Base-by-base conservation (phyloP, 2,329 filamentous ascomycete genomes). In the Emergomyces africanus region DNA sequence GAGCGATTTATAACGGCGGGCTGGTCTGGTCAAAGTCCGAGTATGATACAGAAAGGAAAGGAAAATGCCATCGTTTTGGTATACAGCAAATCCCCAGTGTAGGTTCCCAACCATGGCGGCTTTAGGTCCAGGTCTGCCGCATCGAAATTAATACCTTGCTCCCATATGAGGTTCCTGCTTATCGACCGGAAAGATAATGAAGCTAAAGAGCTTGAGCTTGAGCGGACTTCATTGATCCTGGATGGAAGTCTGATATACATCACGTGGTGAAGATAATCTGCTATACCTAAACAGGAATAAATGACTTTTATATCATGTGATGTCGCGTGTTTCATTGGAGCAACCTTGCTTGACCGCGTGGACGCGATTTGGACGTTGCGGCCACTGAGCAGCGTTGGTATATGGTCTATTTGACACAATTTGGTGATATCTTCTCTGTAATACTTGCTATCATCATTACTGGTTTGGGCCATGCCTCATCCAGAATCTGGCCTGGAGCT, bases 31-130 rank as follows among this genome's bases (percentile, higher is more conserved):
- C 37, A 86, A 78, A 0, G 87, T 89, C 61, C 80, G 76, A 5
- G 87, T 90, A 64, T 88, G 85, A 68, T 89, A 90, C 6, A 90
- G 77, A 60, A 90, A 90, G 0, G 86, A 84, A 4, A 84, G 72
- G 15, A 83, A 71, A 6, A 81, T 66, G 41, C 62, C 64, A 14
- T 63, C 63, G 55, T 61, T 61, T 58, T 61, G 58, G 59, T 68
- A 62, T 61, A 64, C 60, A 44, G 69, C 64, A 65, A 72, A 65
- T 63, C 68, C 56, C 65, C 66, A 66, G 65, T 66, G 69, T 66
- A 70, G 64, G 68, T 60, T 62, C 57, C 60, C 54, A 58, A 67
- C 66, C 71, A 72, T 72, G 59, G 42, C 49, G 59, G 42, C 49
- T 25, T 15, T 41, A n/a, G 12, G 35, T 33, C 44, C 25, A 14